phyloP scores from a whole-genome alignment of 495 filamentous ascomycete species.

The Thermothielavioides terrestris region DNA sequence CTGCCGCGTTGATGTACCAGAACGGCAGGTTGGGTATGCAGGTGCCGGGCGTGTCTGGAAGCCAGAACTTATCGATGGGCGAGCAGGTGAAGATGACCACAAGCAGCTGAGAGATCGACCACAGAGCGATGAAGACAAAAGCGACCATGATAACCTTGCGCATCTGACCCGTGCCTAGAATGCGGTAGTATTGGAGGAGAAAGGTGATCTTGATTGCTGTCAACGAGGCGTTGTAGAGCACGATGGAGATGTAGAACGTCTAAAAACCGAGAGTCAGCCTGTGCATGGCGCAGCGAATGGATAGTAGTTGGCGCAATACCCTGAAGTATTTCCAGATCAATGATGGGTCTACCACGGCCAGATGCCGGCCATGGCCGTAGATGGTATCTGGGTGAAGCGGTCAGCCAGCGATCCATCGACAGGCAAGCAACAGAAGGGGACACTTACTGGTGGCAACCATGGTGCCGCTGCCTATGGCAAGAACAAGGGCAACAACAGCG shows the following conservation, averaged over 20 bases:
- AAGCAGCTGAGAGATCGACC: slow-evolving; percentile 35
- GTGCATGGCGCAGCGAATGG: background rate
- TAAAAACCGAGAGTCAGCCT: slow-evolving; percentile 5
- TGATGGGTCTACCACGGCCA: slow-evolving; percentile 6
- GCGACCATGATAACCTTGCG: slow-evolving; percentile 20
- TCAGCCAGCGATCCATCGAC: background rate
- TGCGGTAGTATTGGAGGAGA: slow-evolving; percentile 36
- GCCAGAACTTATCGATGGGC: slow-evolving; percentile 35
- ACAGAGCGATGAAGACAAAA: slow-evolving; percentile 27
- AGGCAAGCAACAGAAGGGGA: background rate
- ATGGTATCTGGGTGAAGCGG: slow-evolving; percentile 11
- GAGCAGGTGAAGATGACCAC: slow-evolving; percentile 32
- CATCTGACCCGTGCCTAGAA: slow-evolving; percentile 27
- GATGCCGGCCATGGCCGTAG: slow-evolving; percentile 20
- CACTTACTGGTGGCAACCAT: slow-evolving; percentile 19
- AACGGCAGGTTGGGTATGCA: slow-evolving; percentile 39
- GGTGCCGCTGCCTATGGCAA: slow-evolving; percentile 19
- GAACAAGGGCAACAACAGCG: slow-evolving; percentile 19
- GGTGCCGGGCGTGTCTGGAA: slow-evolving; percentile 15
- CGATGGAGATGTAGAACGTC: slow-evolving; percentile 37
- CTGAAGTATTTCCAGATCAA: slow-evolving; percentile 17
- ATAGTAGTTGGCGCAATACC: background rate
- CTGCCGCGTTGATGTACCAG: slow-evolving; percentile 42
- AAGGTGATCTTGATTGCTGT: slow-evolving; percentile 36
- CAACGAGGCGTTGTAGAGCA: slow-evolving; percentile 35